phyloP scores from a whole-genome alignment of 1,139 yeast genomes.

The Protomyces inouyei region DNA sequence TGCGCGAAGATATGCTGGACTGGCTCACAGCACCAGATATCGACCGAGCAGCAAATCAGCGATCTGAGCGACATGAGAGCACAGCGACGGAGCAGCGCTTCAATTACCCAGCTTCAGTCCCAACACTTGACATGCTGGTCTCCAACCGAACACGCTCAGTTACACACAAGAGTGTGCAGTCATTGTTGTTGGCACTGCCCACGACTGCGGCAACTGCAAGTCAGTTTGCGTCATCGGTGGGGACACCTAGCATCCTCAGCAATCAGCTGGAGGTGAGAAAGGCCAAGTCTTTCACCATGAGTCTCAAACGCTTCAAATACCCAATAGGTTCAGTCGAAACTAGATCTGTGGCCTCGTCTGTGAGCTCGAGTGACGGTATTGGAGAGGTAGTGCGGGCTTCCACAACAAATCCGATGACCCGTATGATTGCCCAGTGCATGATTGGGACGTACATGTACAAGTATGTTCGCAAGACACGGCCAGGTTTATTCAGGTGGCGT shows the following conservation, averaged over 20 bases:
- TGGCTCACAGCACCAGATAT: neutral
- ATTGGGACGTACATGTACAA: constrained; percentile 21
- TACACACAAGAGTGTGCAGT: neutral
- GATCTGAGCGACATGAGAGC: neutral
- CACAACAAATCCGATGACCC: neutral
- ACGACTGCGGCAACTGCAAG: neutral
- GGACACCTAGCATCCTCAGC: too few species aligned
- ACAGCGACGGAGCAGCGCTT: neutral
- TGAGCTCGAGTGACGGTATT: neutral
- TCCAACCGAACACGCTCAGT: neutral
- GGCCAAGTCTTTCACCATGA: neutral
- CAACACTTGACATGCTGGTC: neutral
- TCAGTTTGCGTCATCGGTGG: neutral
- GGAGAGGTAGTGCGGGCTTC: neutral
- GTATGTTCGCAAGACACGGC: constrained; percentile 3
- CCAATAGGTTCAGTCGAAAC: neutral
- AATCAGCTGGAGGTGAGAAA: neutral
- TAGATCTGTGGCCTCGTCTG: neutral
- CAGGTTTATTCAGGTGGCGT: neutral
- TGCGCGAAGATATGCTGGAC: neutral
- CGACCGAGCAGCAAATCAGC: neutral
- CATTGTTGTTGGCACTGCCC: neutral
- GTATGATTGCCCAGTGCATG: neutral
- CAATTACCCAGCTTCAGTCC: neutral
- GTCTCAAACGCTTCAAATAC: neutral